Conservation (phyloP, 345 rosid species). For the Raphanus sativus region DNA sequence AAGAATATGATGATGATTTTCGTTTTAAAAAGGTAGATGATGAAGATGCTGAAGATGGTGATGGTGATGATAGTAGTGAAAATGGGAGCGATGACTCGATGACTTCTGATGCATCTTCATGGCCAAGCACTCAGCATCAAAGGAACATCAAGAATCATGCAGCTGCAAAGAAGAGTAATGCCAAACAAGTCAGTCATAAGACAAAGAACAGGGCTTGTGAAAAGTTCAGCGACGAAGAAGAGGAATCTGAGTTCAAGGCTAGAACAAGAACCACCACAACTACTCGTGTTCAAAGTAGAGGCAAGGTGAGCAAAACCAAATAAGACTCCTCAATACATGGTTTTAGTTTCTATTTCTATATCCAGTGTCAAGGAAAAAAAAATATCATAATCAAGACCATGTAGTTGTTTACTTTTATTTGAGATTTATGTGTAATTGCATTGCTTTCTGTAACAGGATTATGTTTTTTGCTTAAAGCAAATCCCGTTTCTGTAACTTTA, state of each 20-base stretch:
- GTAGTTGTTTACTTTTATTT: conserved; percentile 16
- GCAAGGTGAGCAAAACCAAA: conserved; percentile 48
- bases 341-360: conserved; percentile 7
- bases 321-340: conserved; percentile 17
- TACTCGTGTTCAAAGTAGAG: conserved; percentile 47
- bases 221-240: conserved; percentile 33
- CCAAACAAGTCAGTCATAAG: conserved; percentile 40
- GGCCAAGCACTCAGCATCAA: conserved; percentile 51
- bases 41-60: conserved; percentile 3
- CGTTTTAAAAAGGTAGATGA: conserved; percentile 14
- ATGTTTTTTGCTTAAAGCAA: conserved; percentile 31
- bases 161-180: conserved; percentile 32
- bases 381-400: conserved; percentile 21
- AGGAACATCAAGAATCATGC: conserved; percentile 35
- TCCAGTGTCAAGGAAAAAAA: not conserved
- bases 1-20: conserved; percentile 19
- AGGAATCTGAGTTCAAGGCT: conserved; percentile 37
- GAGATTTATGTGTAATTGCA: conserved; percentile 21
- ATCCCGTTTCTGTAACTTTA: conserved; percentile 30
- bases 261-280: conserved; percentile 43
- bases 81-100: conserved; percentile 66
- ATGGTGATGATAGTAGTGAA: conserved; percentile 27
- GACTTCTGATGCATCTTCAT: conserved; percentile 80
- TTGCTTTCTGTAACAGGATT: conserved; percentile 17
- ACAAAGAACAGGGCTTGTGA: conserved; percentile 37